Evolutionary conservation across 1,284 basidiomycete genomes (phyloP), one percentile per base, ranked within the genome.

Genomic region (Rhodotorula sp.): DNA sequence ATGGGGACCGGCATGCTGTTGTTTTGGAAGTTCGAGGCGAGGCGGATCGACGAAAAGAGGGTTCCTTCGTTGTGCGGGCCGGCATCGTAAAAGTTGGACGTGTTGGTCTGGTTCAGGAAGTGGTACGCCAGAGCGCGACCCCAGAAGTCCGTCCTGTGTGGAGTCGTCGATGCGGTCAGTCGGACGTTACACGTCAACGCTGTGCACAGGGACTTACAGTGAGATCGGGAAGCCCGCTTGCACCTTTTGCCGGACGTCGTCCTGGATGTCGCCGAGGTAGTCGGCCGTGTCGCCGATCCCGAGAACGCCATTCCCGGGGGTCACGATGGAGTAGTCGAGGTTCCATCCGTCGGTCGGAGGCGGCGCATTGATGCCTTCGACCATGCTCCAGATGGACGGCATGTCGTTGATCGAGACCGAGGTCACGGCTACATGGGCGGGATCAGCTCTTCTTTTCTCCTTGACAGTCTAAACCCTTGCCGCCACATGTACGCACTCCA

Each of bases 1-100:
- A 78, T 66, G 3, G 77, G 77, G 56, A 73, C 68, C 6, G 77
- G 77, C 72, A 76, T 73, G 2, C 64, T 60, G 49, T 64, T 60
- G 45, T 61, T 62, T 30, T 72, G 68, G 67, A 73, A 78, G n/a
- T 71, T 71, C 10, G 62, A 55, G 1, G 75, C 73, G 45, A 51
- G 62, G 20, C 53, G 64, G 66, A 77, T 77, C 26, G 58, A 44
- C 18, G 58, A 60, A 67, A 70, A 78, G 17, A 75, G 69, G 1
- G 71, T 66, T 3, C 69, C 72, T 26, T 73, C 54, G 60, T 71
- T 68, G 60, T 75, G 69, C 22, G 20, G 4, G 3, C 44, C 58
- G 1, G 66, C 48, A 1, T n/a, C 26, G 68, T 62, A 77, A 54
- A 73, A 78, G 64, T 75, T 75, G 42, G 55, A 30, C n/a, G 60